Evolutionary conservation across 2,329 filamentous ascomycete genomes (phyloP).

Genomic region (Aureobasidium lini): DNA sequence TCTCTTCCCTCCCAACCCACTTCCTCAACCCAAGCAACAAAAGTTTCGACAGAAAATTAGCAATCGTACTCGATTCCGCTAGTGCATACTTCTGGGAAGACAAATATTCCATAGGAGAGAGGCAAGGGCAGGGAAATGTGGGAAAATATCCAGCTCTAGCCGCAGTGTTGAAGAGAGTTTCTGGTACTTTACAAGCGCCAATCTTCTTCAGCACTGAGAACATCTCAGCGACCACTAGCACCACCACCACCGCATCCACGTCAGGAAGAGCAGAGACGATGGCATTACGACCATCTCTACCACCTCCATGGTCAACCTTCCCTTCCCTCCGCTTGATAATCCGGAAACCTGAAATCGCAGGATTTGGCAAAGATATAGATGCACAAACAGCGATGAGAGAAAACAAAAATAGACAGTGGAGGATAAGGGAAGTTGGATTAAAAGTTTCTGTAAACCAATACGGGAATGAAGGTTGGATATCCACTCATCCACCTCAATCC

Average conservation of each 20-base stretch:
- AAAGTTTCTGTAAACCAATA: background rate
- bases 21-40: constrained; percentile 41
- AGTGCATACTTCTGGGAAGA: constrained; percentile 51
- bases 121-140: background rate
- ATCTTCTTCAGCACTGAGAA: constrained; percentile 22
- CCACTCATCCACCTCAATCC: background rate
- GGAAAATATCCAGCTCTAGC: constrained; percentile 16
- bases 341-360: constrained; percentile 26
- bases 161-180: constrained; percentile 17
- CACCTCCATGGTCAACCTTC: constrained; percentile 26
- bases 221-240: too few relatives aligned
- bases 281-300: constrained; percentile 21
- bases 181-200: constrained; percentile 20
- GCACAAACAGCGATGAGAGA: constrained; percentile 27
- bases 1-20: constrained; percentile 50
- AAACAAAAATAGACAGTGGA: background rate
- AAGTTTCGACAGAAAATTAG: constrained; percentile 40
- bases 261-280: background rate
- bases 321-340: constrained; percentile 29
- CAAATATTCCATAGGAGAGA: constrained; percentile 27
- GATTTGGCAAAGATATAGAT: constrained; percentile 32
- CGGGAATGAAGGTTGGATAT: background rate
- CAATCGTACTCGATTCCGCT: constrained; percentile 48
- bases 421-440: background rate
- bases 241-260: background rate